Base-by-base conservation (phyloP, 169 alveolate genomes). In the Plasmodium fragile region DNA sequence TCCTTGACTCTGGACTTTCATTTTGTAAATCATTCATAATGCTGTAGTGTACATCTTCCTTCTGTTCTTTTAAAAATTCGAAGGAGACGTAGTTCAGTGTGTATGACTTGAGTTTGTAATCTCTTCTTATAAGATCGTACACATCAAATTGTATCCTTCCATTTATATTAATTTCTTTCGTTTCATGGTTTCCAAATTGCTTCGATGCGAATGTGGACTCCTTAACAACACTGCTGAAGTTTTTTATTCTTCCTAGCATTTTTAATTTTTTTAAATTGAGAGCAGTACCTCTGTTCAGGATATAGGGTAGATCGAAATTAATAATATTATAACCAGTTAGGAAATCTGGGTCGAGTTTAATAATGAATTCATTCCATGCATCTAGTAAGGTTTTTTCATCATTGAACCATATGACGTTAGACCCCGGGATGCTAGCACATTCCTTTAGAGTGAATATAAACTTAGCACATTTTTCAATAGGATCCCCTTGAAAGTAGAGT, bases 41-140 rank as follows among this genome's bases (percentile, higher is more conserved):
- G 91, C 99, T 96, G 95, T 99, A 98, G 95, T 98, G 99, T 5
- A 99, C 99, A 82, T 99, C 99, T 95, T 99, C 99, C 96, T 99
- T 99, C 96, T 99, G 99, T 82, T 99, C 99, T 79, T 98, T 98
- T 77, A 99, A 96, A 96, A 98, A 99, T 92, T 98, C 98, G 65
- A 98, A 97, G 43, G 99, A 98, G 22, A 99, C 99, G 77, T 97
- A 98, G 96, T 99, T 99, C 77, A 99, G 96, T 10, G 99, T 97
- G 94, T 99, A 99, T 10, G 99, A 97, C 92, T 99, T 96, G 80
- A 99, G 97, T 78, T 99, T 99, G 93, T 99, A 98, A 81, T 99
- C 99, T 81, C 99, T 97, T 43, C 98, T 98, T 89, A 99, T 98
- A 39, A 98, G 98, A 71, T 98, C 98, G 78, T 98, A 95, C 98